Conservation (phyloP, 768 basidiomycete species). For the Russula sp. region DNA sequence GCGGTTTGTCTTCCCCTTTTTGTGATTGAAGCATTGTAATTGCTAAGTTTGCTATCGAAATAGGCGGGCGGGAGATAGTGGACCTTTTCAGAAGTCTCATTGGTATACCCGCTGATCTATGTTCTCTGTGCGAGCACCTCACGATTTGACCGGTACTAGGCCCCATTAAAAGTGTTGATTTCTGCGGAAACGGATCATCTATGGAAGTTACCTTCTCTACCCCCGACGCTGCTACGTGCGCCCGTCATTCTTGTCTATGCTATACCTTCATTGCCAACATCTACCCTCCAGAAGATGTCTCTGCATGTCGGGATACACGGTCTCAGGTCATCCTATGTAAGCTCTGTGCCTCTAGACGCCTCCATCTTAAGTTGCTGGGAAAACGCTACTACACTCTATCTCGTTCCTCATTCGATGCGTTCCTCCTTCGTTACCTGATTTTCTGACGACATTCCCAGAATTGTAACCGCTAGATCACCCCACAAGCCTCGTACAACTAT, state of each 20-base stretch:
- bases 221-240: constrained; percentile 50
- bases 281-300: constrained; percentile 49
- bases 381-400: too few relatives aligned
- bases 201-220: constrained; percentile 51
- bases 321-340: constrained; percentile 52
- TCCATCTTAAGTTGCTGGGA: background rate
- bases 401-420: background rate
- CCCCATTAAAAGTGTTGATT: constrained; percentile 11
- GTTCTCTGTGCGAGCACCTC: background rate
- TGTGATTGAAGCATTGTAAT: background rate
- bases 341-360: constrained; percentile 26
- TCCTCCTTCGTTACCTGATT: background rate
- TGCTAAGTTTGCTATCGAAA: constrained; percentile 23
- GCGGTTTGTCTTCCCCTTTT: constrained; percentile 12
- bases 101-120: constrained; percentile 34
- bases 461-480: constrained; percentile 25
- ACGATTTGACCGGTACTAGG: constrained; percentile 6
- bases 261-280: constrained; percentile 6
- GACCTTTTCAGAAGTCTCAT: constrained; percentile 53
- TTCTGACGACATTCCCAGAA: constrained; percentile 18
- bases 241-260: constrained; percentile 14
- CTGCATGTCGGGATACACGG: constrained; percentile 57
- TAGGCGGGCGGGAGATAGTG: constrained; percentile 42
- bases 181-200: constrained; percentile 30
- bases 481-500: constrained; percentile 24